phyloP scores from a whole-genome alignment of 352 stramenopile genomes.

The Phytophthora palmivora region DNA sequence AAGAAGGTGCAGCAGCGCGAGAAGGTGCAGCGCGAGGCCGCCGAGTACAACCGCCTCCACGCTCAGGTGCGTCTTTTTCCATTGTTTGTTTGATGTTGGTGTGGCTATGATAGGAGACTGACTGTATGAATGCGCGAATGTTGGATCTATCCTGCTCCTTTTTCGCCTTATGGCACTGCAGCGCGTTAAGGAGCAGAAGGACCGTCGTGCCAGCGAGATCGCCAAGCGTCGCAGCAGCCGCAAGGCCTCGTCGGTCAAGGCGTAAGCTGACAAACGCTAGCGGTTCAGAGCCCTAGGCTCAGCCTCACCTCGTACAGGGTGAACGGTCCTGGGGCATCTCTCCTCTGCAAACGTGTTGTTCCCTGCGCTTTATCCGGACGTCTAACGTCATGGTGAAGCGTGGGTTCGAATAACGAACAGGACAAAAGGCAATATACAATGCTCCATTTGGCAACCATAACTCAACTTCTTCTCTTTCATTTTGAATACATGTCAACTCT shows the following conservation, averaged over 20 bases:
- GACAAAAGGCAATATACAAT: slow-evolving; percentile 55
- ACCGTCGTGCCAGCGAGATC: slow-evolving; percentile 97
- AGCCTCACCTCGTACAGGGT: slow-evolving; percentile 23
- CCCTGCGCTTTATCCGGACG: slow-evolving; percentile 9
- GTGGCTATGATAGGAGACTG: slow-evolving; percentile 31
- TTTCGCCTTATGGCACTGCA: slow-evolving; percentile 96
- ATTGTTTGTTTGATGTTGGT: background rate
- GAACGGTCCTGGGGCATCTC: slow-evolving; percentile 30
- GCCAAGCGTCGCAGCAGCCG: slow-evolving; percentile 98
- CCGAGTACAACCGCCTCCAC: slow-evolving; percentile 98
- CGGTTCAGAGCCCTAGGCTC: slow-evolving; percentile 21
- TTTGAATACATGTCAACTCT: too few relatives aligned
- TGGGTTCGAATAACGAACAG: slow-evolving; percentile 48
- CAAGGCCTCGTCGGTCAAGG: slow-evolving; percentile 93
- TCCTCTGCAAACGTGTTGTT: slow-evolving; percentile 42
- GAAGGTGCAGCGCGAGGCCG: slow-evolving; percentile 94
- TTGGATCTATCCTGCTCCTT: slow-evolving; percentile 84
- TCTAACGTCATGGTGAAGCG: slow-evolving; percentile 8
- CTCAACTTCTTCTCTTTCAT: background rate
- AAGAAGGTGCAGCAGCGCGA: slow-evolving; percentile 90
- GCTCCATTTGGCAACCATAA: slow-evolving; percentile 42
- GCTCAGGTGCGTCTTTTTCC: slow-evolving; percentile 76
- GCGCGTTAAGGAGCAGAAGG: slow-evolving; percentile 98
- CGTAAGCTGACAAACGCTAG: slow-evolving; percentile 62
- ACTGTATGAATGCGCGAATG: slow-evolving; percentile 47